phyloP scores from a whole-genome alignment of 495 filamentous ascomycete species.

The Evernia prunastri region DNA sequence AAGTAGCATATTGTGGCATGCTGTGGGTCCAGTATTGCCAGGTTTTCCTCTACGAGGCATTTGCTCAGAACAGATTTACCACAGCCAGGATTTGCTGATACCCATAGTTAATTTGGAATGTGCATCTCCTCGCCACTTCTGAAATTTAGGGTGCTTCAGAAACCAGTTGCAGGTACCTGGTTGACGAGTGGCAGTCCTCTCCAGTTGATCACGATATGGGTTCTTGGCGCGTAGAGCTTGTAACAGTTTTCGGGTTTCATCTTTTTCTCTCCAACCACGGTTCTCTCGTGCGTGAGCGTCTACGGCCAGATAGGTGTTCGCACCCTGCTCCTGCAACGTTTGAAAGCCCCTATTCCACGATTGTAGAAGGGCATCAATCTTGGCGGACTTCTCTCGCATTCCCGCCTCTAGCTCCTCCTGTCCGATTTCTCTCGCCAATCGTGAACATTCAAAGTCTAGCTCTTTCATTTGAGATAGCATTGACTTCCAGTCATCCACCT shows the following conservation, averaged over 20 bases:
- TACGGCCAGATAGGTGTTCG: neutral
- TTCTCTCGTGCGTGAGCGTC: neutral
- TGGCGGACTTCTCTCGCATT: neutral
- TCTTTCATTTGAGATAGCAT: neutral
- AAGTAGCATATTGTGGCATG: neutral
- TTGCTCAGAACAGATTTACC: neutral
- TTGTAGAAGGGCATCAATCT: neutral
- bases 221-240: neutral
- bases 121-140: neutral
- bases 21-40: neutral
- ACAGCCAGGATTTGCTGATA: neutral
- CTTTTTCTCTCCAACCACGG: neutral
- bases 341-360: neutral
- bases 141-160: neutral
- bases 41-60: neutral
- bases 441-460: neutral
- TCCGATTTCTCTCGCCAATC: neutral
- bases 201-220: neutral
- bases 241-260: neutral
- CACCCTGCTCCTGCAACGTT: neutral
- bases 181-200: neutral
- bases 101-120: neutral
- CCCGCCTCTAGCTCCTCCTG: neutral
- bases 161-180: neutral
- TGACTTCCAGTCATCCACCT: neutral